Base-by-base conservation (phyloP, 1,284 basidiomycete genomes). In the Boletus semigastroideus region DNA sequence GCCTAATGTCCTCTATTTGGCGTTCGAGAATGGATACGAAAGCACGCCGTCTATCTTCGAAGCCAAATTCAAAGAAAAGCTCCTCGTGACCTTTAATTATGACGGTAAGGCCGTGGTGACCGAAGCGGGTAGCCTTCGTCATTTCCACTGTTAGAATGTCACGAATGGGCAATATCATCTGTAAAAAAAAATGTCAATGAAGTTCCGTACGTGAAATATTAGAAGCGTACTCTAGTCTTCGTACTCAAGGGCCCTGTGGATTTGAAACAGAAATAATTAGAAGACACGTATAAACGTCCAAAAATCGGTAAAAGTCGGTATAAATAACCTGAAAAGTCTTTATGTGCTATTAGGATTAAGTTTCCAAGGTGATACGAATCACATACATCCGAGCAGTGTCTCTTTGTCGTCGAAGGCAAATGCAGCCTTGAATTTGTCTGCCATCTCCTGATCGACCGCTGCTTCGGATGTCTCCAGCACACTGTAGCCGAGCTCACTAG, bases 31-130 rank as follows among this genome's bases (percentile, higher is more conserved):
- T 74, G 4, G 69, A 69, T 16, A 89, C 79, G 63, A 95, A 93
- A 4, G 86, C 82, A 54, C 86, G 79, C 31, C 94, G 82, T 47
- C 90, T 86, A 48, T 90, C 84, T 52, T 85, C 79, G 11, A 86
- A 86, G 39, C 80, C 75, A 65, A 99, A 96, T 71, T 98, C 96
- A 60, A 98, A 89, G 74, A 98, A 99, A 3, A 99, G 77, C 66
- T 99, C 96, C 73, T 98, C 96, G 66, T 98, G 91, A 0, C 96
- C 96, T 63, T 91, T 91, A 59, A 99, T 86, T 48, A 97, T 88
- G 52, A 98, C 77, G 28, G 92, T 85, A 19, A 98, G 80, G 8
- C 94, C 96, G 59, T 90, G 83, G 62, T 93, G 92, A 3, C 89
- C 92, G 64, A 94, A 92, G 13, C 90, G 84, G 63, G 92, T 92